A percentile compares a stretch with the other conserved stretches of the same genome.
Conservation (phyloP, 2,329 filamentous ascomycete species). For the Daldinia eschscholtzii region DNA sequence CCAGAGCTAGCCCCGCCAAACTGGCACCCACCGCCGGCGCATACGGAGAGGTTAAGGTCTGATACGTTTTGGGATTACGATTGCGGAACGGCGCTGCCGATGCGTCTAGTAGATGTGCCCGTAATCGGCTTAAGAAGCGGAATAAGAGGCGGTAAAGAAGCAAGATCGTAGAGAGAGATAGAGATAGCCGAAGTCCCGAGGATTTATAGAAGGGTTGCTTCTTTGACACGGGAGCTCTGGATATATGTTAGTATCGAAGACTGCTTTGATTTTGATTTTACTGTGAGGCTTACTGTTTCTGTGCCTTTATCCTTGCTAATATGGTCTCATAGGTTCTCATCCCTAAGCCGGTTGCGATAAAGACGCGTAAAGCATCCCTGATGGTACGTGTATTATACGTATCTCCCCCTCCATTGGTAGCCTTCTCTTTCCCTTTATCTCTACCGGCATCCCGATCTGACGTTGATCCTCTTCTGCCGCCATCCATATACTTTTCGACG, state of each 20-base stretch:
- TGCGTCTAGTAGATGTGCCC: constrained; percentile 82
- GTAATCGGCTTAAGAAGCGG: constrained; percentile 86
- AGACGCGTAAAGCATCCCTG: constrained; percentile 77
- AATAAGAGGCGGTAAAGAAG: constrained; percentile 90
- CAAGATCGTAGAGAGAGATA: constrained; percentile 86
- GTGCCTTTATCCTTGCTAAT: constrained; percentile 60
- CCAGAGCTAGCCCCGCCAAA: constrained; percentile 84
- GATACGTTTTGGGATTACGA: constrained; percentile 82
- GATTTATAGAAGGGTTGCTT: constrained; percentile 72
- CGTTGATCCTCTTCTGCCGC: constrained; percentile 47
- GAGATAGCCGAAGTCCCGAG: constrained; percentile 79
- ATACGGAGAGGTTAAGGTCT: constrained; percentile 82
- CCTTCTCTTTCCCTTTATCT: constrained; percentile 50
- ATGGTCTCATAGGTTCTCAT: constrained; percentile 73
- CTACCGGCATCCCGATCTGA: constrained; percentile 49
- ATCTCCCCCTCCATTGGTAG: constrained; percentile 58
- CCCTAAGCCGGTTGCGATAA: constrained; percentile 71
- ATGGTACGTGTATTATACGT: constrained; percentile 79
- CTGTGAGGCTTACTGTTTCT: constrained; percentile 55
- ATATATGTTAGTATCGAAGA: constrained; percentile 28
- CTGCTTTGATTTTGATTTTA: constrained; percentile 9
- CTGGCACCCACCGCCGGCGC: constrained; percentile 93
- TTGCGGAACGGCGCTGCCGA: constrained; percentile 83
- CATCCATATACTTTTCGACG: constrained; percentile 68
- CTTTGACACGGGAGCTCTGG: constrained; percentile 45